A percentile compares a stretch with the other conserved stretches of the same genome.
Evolutionary conservation across 1,139 yeast genomes (phyloP).

Genomic region (Sugiyamaella xylanicola): DNA sequence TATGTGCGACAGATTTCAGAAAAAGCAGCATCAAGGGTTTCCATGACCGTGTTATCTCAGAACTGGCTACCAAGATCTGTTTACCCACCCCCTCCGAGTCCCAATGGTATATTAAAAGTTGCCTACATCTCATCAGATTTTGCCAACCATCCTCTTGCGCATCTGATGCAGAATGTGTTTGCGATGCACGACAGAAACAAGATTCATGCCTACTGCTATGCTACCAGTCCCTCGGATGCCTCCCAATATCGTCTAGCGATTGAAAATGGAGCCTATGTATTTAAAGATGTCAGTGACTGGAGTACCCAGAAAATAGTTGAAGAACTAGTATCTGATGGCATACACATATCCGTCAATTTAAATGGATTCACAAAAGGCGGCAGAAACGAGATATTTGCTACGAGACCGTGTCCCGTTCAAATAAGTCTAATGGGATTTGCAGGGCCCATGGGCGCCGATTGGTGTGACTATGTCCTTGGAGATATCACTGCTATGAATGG

Average conservation of each 20-base stretch:
- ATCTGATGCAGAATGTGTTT: slow-evolving; percentile 43
- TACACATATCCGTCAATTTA: slow-evolving; percentile 41
- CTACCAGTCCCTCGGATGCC: slow-evolving; percentile 39
- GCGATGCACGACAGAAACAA: slow-evolving; percentile 37
- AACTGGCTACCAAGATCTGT: slow-evolving; percentile 39
- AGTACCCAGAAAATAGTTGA: slow-evolving; percentile 36
- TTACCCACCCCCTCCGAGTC: slow-evolving; percentile 41
- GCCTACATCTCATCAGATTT: slow-evolving; percentile 44
- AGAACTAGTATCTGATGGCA: slow-evolving; percentile 38
- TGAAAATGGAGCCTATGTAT: slow-evolving; percentile 35
- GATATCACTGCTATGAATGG: slow-evolving; percentile 32
- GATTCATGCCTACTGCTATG: slow-evolving; percentile 39
- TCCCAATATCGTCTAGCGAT: slow-evolving; percentile 38
- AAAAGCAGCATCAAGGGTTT: slow-evolving; percentile 38
- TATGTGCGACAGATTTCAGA: slow-evolving; percentile 39
- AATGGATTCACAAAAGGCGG: slow-evolving; percentile 45
- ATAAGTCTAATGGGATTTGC: slow-evolving; percentile 43
- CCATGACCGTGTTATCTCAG: slow-evolving; percentile 35
- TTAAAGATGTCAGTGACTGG: slow-evolving; percentile 37
- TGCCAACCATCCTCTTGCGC: slow-evolving; percentile 42
- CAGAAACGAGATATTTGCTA: slow-evolving; percentile 42
- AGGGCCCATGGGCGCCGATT: slow-evolving; percentile 41
- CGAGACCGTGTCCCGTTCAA: slow-evolving; percentile 42
- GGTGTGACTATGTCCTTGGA: slow-evolving; percentile 42
- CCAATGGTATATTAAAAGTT: slow-evolving; percentile 35